These are phyloP conservation scores for Kodamaea hsintzibuensis DNA, from an alignment of 805 yeast species.

Conservation along the genomic window DNA sequence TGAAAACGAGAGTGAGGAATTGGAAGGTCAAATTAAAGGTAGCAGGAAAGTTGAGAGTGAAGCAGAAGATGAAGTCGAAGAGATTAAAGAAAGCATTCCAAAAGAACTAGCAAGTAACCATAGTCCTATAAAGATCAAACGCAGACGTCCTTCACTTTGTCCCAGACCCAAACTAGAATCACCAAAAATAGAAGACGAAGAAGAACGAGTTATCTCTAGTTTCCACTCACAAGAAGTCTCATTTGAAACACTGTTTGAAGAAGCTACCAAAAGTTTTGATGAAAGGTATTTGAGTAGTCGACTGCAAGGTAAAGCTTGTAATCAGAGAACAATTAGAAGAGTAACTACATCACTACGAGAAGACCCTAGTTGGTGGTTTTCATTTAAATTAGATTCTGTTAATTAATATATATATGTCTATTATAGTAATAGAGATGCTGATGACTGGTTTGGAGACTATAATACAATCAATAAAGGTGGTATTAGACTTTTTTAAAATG, in stretches of 20 bases:
- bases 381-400: conserved; percentile 3
- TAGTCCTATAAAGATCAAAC: not conserved
- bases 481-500: not conserved
- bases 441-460: not conserved
- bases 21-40: not conserved
- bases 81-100: not conserved
- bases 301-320: not conserved
- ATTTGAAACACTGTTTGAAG: not conserved
- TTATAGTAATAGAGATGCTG: not conserved
- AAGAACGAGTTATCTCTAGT: conserved; percentile 5
- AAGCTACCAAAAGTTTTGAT: not conserved
- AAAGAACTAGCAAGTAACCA: not conserved
- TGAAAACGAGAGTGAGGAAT: not conserved
- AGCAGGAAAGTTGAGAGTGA: too few species aligned
- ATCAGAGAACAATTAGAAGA: not conserved
- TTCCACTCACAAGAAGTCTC: conserved; percentile 10
- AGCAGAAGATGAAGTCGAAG: not conserved
- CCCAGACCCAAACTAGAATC: not conserved
- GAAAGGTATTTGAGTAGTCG: not conserved
- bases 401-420: not conserved
- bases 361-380: conserved; percentile 8
- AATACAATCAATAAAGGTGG: not conserved
- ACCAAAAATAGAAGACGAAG: not conserved
- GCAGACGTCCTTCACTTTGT: not conserved
- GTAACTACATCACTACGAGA: not conserved